Base-by-base conservation (phyloP, 257 asterid genomes). In the Haberlea rhodopensis region DNA sequence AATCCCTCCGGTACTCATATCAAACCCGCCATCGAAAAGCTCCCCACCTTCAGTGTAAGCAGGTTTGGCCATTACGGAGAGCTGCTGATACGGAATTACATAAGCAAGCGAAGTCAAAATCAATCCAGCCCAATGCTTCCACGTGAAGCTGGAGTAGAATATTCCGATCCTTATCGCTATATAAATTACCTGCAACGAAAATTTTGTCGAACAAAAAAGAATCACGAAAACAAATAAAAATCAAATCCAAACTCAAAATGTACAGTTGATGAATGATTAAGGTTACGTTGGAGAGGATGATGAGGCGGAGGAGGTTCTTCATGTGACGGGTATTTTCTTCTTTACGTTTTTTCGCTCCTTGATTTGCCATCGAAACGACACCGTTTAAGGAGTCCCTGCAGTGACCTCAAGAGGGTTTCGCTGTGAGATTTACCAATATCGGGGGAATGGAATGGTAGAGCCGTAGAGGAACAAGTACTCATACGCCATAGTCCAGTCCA, bases 341-440 rank as follows among this genome's bases (percentile, higher is more conserved):
- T 57, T 74, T 92, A 18, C 99, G 95, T 67, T 92, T 92, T 85
- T 92, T 92, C 32, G 98, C 98, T 32, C 98, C 98, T 78, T 92
- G 97, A 75, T 92, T 89, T 67, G 97, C 98, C 98, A 92, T 92
- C 8, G 51, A 43, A 43, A 43, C 20, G 51, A 15, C 5, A 13
- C 20, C 51, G 20, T 15, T 5, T 15, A 11, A 11, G n/a, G 6
- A 37, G n/a, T 37, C 18, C 13, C 5, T 13, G 48, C 51, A n/a
- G n/a, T n/a, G n/a, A n/a, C n/a, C n/a, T 3, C 4, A 5, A 37
- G 46, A 37, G n/a, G n/a, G 46, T 11, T 11, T 8, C 10, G 46
- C 46, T 7, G 7, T 29, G 15, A 32, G 11, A 32, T 32, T 8
- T 32, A 2, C 29, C 29, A n/a, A n/a, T n/a, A n/a, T n/a, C n/a